These are phyloP conservation scores for Rachicladosporium sp. DNA, from an alignment of 2,329 filamentous ascomycete species.

Conservation along the genomic window DNA sequence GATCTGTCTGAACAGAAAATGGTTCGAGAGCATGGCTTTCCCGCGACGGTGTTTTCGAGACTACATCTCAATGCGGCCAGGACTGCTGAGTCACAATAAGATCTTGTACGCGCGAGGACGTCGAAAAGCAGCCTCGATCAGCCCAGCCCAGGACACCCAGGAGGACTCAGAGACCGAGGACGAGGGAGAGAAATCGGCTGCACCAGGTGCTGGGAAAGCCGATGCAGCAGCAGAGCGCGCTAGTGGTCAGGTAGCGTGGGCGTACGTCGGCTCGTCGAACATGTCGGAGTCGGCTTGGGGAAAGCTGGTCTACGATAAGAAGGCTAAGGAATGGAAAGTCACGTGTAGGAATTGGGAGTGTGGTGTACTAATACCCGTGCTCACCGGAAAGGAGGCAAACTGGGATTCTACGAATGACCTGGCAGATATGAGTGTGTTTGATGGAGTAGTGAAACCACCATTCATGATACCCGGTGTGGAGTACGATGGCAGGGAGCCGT, in stretches of 20 bases:
- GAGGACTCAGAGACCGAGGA: slow-evolving; percentile 10
- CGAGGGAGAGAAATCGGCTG: slow-evolving; percentile 1
- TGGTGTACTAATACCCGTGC: slow-evolving; percentile 63
- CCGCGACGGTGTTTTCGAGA: slow-evolving; percentile 62
- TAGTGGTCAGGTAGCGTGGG: slow-evolving; percentile 46
- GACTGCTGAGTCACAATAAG: slow-evolving; percentile 82
- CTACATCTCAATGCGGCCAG: slow-evolving; percentile 55
- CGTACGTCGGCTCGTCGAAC: slow-evolving; percentile 83
- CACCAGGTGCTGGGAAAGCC: too few species aligned
- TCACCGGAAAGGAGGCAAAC: slow-evolving; percentile 1
- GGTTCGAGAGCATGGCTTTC: slow-evolving; percentile 58
- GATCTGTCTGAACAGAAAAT: slow-evolving; percentile 63
- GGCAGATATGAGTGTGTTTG: slow-evolving; percentile 39
- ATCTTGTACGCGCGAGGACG: slow-evolving; percentile 28
- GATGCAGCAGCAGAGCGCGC: neutral
- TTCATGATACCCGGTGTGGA: slow-evolving; percentile 47
- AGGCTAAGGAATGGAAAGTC: slow-evolving; percentile 54
- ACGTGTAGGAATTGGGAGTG: slow-evolving; percentile 93
- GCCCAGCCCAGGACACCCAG: neutral
- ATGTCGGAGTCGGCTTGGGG: slow-evolving; percentile 93
- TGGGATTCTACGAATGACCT: slow-evolving; percentile 1
- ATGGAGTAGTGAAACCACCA: slow-evolving; percentile 47
- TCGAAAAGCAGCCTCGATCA: neutral
- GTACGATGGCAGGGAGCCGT: slow-evolving; percentile 36
- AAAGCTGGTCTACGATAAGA: slow-evolving; percentile 58